Conservation (phyloP, 257 asterid genomes). For the Scutellaria minor region DNA sequence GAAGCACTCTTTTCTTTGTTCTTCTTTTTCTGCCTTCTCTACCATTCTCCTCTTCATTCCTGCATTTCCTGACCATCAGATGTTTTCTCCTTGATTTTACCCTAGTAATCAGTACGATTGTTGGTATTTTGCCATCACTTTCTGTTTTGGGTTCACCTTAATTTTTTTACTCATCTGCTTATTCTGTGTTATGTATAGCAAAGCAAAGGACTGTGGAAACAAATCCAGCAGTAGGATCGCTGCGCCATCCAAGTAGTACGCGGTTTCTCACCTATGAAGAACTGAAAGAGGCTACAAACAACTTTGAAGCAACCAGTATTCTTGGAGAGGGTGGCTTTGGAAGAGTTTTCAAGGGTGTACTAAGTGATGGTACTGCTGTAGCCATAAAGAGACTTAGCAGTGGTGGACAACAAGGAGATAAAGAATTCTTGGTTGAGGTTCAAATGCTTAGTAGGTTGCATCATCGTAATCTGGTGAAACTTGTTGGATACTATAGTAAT, state of each 20-base stretch:
- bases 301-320: slow-evolving; percentile 72
- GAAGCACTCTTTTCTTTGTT: slow-evolving; percentile 15
- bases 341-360: slow-evolving; percentile 84
- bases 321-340: slow-evolving; percentile 99
- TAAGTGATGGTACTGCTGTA: slow-evolving; percentile 89
- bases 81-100: background rate
- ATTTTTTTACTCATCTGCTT: slow-evolving; percentile 24
- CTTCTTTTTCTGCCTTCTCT: slow-evolving; percentile 2
- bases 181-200: slow-evolving; percentile 41
- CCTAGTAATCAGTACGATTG: background rate
- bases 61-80: slow-evolving; percentile 1
- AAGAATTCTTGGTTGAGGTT: slow-evolving; percentile 93
- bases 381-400: slow-evolving; percentile 87
- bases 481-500: slow-evolving; percentile 86
- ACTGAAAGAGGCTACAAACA: slow-evolving; percentile 88
- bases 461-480: slow-evolving; percentile 96
- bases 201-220: slow-evolving; percentile 56
- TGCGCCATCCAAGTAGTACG: slow-evolving; percentile 85
- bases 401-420: slow-evolving; percentile 98
- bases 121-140: background rate
- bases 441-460: slow-evolving; percentile 98
- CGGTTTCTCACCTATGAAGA: slow-evolving; percentile 81
- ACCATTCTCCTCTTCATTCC: background rate
- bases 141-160: slow-evolving; percentile 4
- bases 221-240: slow-evolving; percentile 61